These are phyloP conservation scores for Mytilinidion resinicola DNA, from an alignment of 495 filamentous ascomycete species.

Conservation along the genomic window DNA sequence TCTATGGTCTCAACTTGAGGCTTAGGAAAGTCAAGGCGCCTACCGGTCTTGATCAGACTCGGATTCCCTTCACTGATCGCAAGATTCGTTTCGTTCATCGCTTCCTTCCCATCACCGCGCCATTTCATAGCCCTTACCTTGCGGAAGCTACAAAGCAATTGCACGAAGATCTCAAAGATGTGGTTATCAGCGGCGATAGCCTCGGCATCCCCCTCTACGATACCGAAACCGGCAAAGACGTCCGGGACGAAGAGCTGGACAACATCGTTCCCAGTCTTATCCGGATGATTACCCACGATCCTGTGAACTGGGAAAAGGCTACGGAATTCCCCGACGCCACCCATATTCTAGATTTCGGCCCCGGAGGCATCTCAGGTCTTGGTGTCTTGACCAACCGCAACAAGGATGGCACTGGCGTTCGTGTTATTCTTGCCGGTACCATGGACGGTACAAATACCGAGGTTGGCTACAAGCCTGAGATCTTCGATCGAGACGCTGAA, in stretches of 20 bases:
- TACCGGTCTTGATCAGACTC: conserved; percentile 91
- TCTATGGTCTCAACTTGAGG: conserved; percentile 91
- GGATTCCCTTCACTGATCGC: conserved; percentile 87
- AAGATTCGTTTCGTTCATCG: conserved; percentile 96
- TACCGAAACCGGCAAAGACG: conserved; percentile 77
- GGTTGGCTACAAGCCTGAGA: conserved; percentile 92
- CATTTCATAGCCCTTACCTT: conserved; percentile 95
- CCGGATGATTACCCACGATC: conserved; percentile 86
- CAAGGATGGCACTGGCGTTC: conserved; percentile 95
- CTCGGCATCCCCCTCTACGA: conserved; percentile 80
- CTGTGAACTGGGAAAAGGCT: conserved; percentile 91
- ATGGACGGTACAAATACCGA: conserved; percentile 84
- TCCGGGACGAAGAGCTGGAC: conserved; percentile 56
- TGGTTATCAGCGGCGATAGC: conserved; percentile 60
- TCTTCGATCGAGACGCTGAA: conserved; percentile 91
- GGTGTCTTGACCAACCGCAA: conserved; percentile 96
- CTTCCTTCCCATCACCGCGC: conserved; percentile 94
- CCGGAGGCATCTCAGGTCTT: conserved; percentile 90
- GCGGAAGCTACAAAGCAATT: conserved; percentile 70
- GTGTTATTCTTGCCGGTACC: conserved; percentile 85
- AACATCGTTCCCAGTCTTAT: conserved; percentile 75
- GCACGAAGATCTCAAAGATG: conserved; percentile 75
- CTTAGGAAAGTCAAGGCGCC: conserved; percentile 94
- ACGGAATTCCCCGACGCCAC: conserved; percentile 84
- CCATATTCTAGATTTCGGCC: conserved; percentile 93